Evolutionary conservation across 2,329 filamentous ascomycete species (phyloP), one percentile per base, ranked within the genome.

Genomic region (Lecanoromycetidae sp.): DNA sequence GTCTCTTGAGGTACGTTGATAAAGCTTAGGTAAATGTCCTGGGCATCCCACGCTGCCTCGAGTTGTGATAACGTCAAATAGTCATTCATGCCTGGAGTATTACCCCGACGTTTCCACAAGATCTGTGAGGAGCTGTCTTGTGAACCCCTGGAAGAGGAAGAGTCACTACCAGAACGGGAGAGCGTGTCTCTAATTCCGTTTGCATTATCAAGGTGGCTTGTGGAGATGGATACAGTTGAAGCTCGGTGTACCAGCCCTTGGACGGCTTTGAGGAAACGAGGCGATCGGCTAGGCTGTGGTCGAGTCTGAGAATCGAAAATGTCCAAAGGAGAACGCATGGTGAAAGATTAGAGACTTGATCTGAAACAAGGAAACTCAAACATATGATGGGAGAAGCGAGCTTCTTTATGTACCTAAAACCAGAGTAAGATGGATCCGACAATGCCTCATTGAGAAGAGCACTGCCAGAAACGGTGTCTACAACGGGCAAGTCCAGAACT

Each of bases 51-150:
- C 19, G 50, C 42, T 12, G 32, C 42, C 23, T 54, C 52, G 15
- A 54, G 42, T 32, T 54, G 39, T 13, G 38, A 48, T 23, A 54
- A 23, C 9, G 52, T 54, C 25, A 54, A 33, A 38, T 54, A 54
- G 22, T 54, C 52, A 37, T 50, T 44, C 47, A 54, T 52, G 27
- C 50, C 49, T 20, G 48, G 50, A 17, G 49, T 50, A 33, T 46
- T 30, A 33, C 49, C 46, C 15, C 49, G 52, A 37, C 46, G 48
- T 34, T 43, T 52, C 46, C 42, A 52, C 19, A 44, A 38, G 26
- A 44, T n/a, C 30, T 40, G 19, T 26, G 30, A 19, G 30, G 17
- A 34, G n/a, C 23, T n/a, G 5, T 15, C 23, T 17, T 20, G 27
- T 17, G 33, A 8, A 22, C 17, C 22, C 29, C 38, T 15, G 7